Base-by-base conservation (phyloP, 2,329 filamentous ascomycete genomes). In the Geoglossum cookeanum region DNA sequence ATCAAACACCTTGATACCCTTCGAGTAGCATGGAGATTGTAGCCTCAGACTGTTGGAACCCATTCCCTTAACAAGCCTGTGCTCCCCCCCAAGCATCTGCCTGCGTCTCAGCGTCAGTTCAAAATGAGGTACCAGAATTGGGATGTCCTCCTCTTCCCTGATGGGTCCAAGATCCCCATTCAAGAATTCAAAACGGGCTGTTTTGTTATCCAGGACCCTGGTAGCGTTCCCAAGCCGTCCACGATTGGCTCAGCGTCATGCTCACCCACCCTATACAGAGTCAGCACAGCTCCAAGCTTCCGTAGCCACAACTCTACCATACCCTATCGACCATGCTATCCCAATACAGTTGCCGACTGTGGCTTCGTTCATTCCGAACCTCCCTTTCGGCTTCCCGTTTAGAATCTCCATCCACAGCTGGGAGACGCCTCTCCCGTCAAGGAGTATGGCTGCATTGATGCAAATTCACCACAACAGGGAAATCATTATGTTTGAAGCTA, bases 181-280 rank as follows among this genome's bases (percentile, higher is more conserved):
- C 85, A 87, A 68, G 88, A 94, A 69, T 94, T 92, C 75, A 83
- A 81, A 65, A 87, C 86, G 6, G 76, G 79, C 60, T 94, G 86
- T 67, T 84, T 85, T 66, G 80, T 84, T 35, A 77, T 82, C 39
- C 71, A 70, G 58, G 77, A 79, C 60, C 67, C 66, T 61, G 70
- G 72, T 71, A 60, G 58, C 17, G 8, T n/a, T 8, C n/a, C 27
- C 57, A 56, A 55, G 30, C 56, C 60, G 53, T 56, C 27, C 47
- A 30, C 13, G 15, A 6, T 17, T 11, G n/a, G 9, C 37, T 17
- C 13, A 32, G 29, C 44, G 13, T 17, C 22, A 4, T 49, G 29
- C 55, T 51, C 47, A 49, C 9, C 5, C n/a, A 27, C n/a, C 37
- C 13, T 52, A 13, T 55, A 52, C 29, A 42, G 55, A 57, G 27